phyloP scores from a whole-genome alignment of 352 stramenopile genomes.

The Pythium oligandrum region DNA sequence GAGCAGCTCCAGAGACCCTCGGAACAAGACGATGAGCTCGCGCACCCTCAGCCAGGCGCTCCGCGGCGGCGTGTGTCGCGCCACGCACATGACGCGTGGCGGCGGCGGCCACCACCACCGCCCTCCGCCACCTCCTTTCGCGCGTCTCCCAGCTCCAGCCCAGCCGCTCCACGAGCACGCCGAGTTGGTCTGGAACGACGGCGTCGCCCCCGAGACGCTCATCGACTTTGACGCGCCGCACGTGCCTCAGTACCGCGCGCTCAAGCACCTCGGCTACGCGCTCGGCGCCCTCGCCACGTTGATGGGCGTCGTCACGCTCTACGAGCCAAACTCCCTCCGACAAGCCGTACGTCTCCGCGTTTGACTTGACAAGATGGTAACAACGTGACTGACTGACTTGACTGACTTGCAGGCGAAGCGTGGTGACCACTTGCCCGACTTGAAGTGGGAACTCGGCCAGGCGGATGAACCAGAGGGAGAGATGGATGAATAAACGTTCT shows the following conservation, averaged over 20 bases:
- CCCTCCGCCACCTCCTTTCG: constrained; percentile 73
- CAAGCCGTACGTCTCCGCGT: constrained; percentile 50
- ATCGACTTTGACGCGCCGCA: constrained; percentile 88
- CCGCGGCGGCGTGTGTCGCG: constrained; percentile 55
- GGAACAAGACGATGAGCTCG: constrained; percentile 45
- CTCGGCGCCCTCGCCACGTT: constrained; percentile 58
- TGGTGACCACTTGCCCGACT: constrained; percentile 64
- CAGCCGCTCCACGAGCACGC: constrained; percentile 71
- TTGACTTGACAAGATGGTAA: background rate
- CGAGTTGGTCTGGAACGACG: constrained; percentile 86
- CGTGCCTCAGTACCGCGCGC: constrained; percentile 70
- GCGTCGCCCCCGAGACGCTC: constrained; percentile 79
- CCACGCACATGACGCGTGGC: constrained; percentile 41
- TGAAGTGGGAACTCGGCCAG: constrained; percentile 80
- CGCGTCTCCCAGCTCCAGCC: constrained; percentile 53
- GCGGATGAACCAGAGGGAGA: constrained; percentile 75
- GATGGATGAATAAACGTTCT: constrained; percentile 59
- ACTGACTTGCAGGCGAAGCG: constrained; percentile 51
- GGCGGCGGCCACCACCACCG: constrained; percentile 45
- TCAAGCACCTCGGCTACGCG: constrained; percentile 57
- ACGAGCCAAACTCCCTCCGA: constrained; percentile 76
- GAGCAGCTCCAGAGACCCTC: too few species aligned
- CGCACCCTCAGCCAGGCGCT: constrained; percentile 52
- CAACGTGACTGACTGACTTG: constrained; percentile 6
- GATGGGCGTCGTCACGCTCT: constrained; percentile 75